Percentiles rank a stretch among this genome's conserved stretches.
Conservation (phyloP, 768 basidiomycete species). For the Rhodotorula graminis region DNA sequence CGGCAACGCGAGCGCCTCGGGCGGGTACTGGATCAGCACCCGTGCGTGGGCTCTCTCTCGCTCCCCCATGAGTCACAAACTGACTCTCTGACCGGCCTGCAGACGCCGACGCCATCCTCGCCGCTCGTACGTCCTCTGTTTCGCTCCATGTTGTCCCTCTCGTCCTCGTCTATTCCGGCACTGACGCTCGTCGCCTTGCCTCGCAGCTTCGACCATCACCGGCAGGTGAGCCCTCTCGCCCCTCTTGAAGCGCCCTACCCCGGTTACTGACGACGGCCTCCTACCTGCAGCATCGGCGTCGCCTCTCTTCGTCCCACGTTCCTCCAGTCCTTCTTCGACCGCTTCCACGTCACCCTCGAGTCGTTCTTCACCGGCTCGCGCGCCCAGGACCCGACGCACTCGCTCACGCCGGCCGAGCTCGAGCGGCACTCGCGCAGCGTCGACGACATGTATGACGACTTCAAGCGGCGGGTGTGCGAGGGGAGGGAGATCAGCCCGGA, state of each 20-base stretch:
- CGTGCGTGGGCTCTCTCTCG: neutral
- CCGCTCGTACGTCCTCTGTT: constrained; percentile 26
- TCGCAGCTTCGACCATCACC: constrained; percentile 40
- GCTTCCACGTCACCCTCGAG: constrained; percentile 42
- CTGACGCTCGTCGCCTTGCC: neutral
- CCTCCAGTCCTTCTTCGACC: constrained; percentile 42
- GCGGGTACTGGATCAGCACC: constrained; percentile 41
- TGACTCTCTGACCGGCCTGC: neutral
- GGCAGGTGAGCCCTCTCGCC: too few relatives aligned
- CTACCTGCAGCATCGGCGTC: constrained; percentile 35
- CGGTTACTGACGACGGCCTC: neutral
- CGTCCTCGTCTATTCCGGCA: too few relatives aligned
- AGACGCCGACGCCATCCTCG: constrained; percentile 41
- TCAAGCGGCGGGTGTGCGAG: constrained; percentile 39
- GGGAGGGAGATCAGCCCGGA: constrained; percentile 38
- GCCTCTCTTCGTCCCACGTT: constrained; percentile 42
- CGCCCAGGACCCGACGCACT: constrained; percentile 31
- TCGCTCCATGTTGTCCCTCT: too few relatives aligned
- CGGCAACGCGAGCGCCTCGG: constrained; percentile 40
- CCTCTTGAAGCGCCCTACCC: too few relatives aligned
- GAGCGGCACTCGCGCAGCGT: constrained; percentile 31
- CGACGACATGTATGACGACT: constrained; percentile 42
- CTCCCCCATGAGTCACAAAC: neutral
- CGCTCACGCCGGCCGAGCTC: constrained; percentile 25
- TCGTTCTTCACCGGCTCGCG: constrained; percentile 40